Conservation (phyloP, 108 stramenopile genomes). For the Mayamaea pseudoterrestris region DNA sequence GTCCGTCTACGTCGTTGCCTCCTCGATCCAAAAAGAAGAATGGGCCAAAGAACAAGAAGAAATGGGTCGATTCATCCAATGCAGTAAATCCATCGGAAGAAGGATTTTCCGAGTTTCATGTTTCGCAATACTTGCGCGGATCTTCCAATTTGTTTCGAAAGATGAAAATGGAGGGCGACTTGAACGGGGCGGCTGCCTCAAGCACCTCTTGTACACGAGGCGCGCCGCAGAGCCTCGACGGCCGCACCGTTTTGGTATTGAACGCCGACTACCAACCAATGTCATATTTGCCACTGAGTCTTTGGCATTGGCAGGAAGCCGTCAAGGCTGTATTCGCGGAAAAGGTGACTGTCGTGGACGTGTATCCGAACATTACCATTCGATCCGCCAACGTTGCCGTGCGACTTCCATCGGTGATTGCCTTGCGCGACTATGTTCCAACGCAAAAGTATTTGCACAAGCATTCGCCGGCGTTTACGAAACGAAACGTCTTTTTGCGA, state of each 20-base stretch:
- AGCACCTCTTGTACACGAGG: too few species aligned
- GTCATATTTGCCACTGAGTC: constrained; percentile 51
- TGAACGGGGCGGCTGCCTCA: too few species aligned
- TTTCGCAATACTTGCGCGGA: too few species aligned
- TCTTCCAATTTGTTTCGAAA: too few species aligned
- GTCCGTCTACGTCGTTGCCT: too few species aligned
- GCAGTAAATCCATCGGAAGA: too few species aligned
- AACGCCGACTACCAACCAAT: constrained; percentile 73
- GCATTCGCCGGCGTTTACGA: constrained; percentile 59
- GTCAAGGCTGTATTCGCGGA: constrained; percentile 72
- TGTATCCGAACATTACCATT: constrained; percentile 58
- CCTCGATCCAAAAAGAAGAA: too few species aligned
- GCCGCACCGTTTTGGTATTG: constrained; percentile 60
- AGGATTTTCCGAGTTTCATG: too few species aligned
- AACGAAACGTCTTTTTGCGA: constrained; percentile 75
- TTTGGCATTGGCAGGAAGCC: constrained; percentile 83
- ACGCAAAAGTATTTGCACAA: constrained; percentile 17
- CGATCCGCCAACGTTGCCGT: constrained; percentile 63
- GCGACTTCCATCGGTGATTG: constrained; percentile 69
- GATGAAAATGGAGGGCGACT: too few species aligned
- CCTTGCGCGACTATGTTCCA: constrained; percentile 59
- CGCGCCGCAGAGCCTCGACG: constrained; percentile 29
- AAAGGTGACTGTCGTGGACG: constrained; percentile 74
- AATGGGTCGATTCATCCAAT: too few species aligned
- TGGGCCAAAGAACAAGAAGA: too few species aligned